Conservation (phyloP, 2,329 filamentous ascomycete species). For the Tolypocladium ophioglossoides region DNA sequence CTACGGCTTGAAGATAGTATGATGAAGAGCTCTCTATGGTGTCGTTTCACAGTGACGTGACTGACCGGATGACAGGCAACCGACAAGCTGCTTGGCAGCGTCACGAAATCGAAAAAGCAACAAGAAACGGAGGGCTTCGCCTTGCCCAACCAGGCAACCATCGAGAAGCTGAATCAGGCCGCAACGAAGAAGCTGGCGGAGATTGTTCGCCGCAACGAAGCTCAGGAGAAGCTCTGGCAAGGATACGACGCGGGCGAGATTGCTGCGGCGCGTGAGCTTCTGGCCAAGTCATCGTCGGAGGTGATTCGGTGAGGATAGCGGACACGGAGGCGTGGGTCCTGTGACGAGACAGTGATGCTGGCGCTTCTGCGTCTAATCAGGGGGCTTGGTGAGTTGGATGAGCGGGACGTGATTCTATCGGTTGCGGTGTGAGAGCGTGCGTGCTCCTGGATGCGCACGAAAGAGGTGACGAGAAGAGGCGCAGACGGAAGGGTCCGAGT, state of each 20-base stretch:
- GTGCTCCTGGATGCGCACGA: neutral
- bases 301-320: conserved; percentile 28
- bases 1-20: conserved; percentile 77
- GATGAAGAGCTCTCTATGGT: conserved; percentile 10
- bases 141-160: conserved; percentile 44
- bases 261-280: conserved; percentile 56
- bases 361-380: neutral
- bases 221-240: conserved; percentile 55
- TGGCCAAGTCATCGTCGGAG: conserved; percentile 40
- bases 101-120: conserved; percentile 32
- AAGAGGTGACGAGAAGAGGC: neutral
- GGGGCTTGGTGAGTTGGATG: neutral
- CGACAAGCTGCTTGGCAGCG: conserved; percentile 35
- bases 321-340: conserved; percentile 1
- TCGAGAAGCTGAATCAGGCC: conserved; percentile 59
- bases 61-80: conserved; percentile 28
- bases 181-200: conserved; percentile 68
- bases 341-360: conserved; percentile 3
- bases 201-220: conserved; percentile 55
- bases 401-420: neutral
- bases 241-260: conserved; percentile 66
- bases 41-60: neutral
- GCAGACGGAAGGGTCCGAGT: neutral
- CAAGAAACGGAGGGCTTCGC: conserved; percentile 38
- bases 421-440: neutral